Conservation (phyloP, 2,329 filamentous ascomycete species). For the Colletotrichum graminicola region DNA sequence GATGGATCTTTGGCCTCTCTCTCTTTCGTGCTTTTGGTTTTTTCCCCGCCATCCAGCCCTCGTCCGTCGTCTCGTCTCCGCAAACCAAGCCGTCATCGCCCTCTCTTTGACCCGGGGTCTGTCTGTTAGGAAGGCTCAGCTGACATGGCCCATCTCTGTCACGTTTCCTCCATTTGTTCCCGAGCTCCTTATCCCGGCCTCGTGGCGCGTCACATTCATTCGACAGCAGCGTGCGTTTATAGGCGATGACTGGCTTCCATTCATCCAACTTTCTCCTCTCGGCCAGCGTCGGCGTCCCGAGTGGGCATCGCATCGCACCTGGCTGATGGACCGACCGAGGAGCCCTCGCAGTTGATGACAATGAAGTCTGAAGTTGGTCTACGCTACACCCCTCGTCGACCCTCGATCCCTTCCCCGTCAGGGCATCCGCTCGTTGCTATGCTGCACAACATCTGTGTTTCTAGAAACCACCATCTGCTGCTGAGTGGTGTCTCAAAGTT, state of each 20-base stretch:
- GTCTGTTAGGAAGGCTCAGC: constrained; percentile 29
- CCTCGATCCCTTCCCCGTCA: background rate
- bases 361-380: constrained; percentile 25
- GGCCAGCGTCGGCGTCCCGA: no score
- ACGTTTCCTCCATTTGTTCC: no score
- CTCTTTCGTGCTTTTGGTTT: background rate
- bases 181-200: no score
- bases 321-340: no score
- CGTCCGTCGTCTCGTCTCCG: constrained; percentile 1
- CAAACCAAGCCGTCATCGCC: background rate
- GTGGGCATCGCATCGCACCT: no score
- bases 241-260: background rate
- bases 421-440: background rate
- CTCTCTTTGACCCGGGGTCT: constrained; percentile 27
- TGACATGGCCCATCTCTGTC: background rate
- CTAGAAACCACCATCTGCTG: constrained; percentile 3
- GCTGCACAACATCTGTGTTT: background rate
- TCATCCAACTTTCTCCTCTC: no score
- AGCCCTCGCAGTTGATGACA: background rate
- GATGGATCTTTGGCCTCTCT: constrained; percentile 9
- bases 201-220: no score
- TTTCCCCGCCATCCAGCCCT: constrained; percentile 18
- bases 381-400: background rate
- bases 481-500: constrained; percentile 14
- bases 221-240: no score